Evolutionary conservation across 176 grass and related monocot species (phyloP), one percentile per base, ranked within the genome.

Genomic region (Avena atlantica): DNA sequence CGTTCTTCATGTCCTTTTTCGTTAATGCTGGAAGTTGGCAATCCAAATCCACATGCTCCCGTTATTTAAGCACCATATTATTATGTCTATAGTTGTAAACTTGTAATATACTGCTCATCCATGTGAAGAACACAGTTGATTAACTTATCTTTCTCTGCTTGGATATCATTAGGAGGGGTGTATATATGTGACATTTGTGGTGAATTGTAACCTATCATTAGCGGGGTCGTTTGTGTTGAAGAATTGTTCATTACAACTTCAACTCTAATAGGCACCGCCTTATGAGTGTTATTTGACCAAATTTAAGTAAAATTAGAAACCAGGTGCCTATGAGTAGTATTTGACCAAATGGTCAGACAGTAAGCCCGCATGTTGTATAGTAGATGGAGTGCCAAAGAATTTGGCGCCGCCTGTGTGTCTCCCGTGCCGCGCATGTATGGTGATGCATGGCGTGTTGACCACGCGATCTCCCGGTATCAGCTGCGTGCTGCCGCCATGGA

Each of bases 21-120:
- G 87, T 84, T 87, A 72, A 94, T 81, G 19, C 14, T 68, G 19
- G 36, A 59, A 81, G 56, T 61, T 3, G 12, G 27, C 27, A 64
- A 64, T 69, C 12, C 34, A 81, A 85, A 67, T 36, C 24, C 48
- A 76, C 49, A 31, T 74, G 67, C 59, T 78, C 12, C 21, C 74
- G 2, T 70, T 19, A 70, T 40, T 50, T 36, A 12, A 27, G 9
- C 8, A 53, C 68, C 16, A n/a, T 37, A 85, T 66, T 37, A 85
- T 66, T 52, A 48, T 78, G 58, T 75, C 13, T 60, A 81, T 48
- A 81, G 23, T 27, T 85, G n/a, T 89, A 58, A 56, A 81, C 17
- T 27, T 85, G n/a, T 89, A 58, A 56, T 52, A 66, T 89, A 36
- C 53, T 23, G 56, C 34, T 56, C 47, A 57, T 31, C 31, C 67